phyloP scores from a whole-genome alignment of 768 basidiomycete genomes.

The Inosperma sp. region DNA sequence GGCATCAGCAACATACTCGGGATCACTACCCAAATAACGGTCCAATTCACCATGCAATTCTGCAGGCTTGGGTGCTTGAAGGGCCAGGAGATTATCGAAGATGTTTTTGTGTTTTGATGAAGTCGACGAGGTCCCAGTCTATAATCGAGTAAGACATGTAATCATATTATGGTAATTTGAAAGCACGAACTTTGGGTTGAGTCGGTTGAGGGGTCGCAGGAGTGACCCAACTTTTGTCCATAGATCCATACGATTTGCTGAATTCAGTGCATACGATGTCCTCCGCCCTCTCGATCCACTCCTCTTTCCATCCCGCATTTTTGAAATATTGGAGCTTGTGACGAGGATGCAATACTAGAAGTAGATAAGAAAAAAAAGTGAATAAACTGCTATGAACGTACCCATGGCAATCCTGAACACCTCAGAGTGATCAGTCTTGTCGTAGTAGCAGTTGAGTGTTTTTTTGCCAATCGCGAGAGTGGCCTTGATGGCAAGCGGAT shows the following conservation, averaged over 20 bases:
- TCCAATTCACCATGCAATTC: conserved; percentile 23
- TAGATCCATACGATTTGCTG: conserved; percentile 6
- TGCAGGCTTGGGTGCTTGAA: conserved; percentile 11
- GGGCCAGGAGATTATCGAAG: conserved; percentile 25
- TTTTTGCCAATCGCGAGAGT: conserved; percentile 24
- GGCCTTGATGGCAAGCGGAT: conserved; percentile 16
- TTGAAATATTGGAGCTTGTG: conserved; percentile 21
- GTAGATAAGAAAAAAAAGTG: not conserved
- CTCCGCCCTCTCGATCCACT: conserved; percentile 17
- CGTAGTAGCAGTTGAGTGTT: conserved; percentile 31
- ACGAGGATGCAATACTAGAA: conserved; percentile 18
- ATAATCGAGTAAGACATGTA: no score
- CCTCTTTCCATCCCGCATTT: conserved; percentile 15
- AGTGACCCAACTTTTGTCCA: no score
- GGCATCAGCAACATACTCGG: conserved; percentile 5
- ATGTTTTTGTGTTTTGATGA: no score
- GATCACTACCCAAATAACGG: conserved; percentile 8
- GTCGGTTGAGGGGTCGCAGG: no score
- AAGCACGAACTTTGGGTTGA: no score
- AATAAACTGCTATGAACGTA: conserved; percentile 14
- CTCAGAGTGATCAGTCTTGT: conserved; percentile 24
- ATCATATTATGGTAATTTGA: no score
- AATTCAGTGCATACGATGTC: conserved; percentile 12
- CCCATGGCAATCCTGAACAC: conserved; percentile 31
- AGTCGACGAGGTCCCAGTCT: no score